Base-by-base conservation (phyloP, 805 yeast species). In the Schwanniomyces vanrijiae region DNA sequence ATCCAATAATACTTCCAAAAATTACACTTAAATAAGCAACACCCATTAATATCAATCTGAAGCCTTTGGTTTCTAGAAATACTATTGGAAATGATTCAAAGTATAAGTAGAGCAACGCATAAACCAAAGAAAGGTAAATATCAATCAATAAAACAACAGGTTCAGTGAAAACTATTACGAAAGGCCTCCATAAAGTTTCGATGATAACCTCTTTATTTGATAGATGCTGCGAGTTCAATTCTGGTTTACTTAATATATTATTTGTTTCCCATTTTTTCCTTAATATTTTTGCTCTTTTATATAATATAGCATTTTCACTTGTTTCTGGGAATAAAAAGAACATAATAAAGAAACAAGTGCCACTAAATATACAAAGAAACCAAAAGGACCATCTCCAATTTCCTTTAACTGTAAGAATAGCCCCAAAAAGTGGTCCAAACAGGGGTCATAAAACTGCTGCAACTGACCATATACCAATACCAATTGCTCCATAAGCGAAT, bases 11-110 rank as follows among this genome's bases (percentile, higher is more conserved):
- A 22, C 69, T 64, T 26, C 85, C 87, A 34, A 78, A 68, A 40
- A 72, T 55, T 29, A 77, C 61, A 3, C 78, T 69, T 24, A 46
- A 22, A 19, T 20, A 41, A 13, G 43, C 21, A 18, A 26, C 41
- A 14, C 84, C 84, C 41, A 55, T 44, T 41, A 72, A 76, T 20
- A 79, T 66, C 13, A 66, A 49, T 4, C 75, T 70, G 59, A 81
- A 80, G 33, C 65, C 54, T 52, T 77, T 68, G 11, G 69, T 55
- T 2, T 66, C 76, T 14, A 40, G 5, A 16, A 75, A 81, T 3
- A 78, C 79, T 26, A 80, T 64, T 6, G 86, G 84, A 61, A 77
- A 77, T 2, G 81, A 81, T 60, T 81, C 85, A 55, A 82, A 80
- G 69, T 78, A 82, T 24, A 81, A 62, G 59, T 81, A 83, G 55